These are phyloP conservation scores for Solanum tarijense DNA, from an alignment of 257 asterid genomes.

Conservation along the genomic window DNA sequence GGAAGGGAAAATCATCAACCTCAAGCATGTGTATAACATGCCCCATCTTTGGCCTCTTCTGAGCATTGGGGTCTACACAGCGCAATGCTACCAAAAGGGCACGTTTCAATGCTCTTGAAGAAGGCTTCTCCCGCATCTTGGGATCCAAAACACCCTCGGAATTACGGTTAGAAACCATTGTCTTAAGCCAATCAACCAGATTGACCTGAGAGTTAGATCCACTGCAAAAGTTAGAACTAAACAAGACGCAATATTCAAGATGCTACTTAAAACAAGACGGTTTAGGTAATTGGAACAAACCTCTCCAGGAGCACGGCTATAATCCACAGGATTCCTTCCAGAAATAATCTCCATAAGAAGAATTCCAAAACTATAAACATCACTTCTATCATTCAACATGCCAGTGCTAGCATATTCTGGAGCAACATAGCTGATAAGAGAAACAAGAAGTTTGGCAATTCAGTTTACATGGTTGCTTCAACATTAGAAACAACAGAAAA, in stretches of 20 bases:
- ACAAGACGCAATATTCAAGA: background rate
- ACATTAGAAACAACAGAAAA: background rate
- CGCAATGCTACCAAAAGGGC: constrained; percentile 31
- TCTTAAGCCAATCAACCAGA: constrained; percentile 21
- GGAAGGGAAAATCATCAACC: constrained; percentile 25
- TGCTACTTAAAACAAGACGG: background rate
- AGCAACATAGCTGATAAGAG: constrained; percentile 20
- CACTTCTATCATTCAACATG: constrained; percentile 20
- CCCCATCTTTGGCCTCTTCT: constrained; percentile 31
- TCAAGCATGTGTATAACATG: constrained; percentile 33
- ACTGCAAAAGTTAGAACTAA: background rate
- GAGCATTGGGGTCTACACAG: constrained; percentile 28
- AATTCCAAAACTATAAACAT: constrained; percentile 25
- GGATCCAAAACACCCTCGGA: constrained; percentile 30
- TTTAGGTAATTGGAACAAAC: constrained; percentile 3
- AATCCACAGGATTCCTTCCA: constrained; percentile 23
- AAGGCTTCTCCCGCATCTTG: constrained; percentile 17
- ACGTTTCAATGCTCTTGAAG: constrained; percentile 28
- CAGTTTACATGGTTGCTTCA: background rate
- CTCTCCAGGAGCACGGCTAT: constrained; percentile 21
- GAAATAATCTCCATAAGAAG: constrained; percentile 18
- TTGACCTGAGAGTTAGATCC: constrained; percentile 4
- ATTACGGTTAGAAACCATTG: constrained; percentile 27
- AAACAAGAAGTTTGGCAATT: background rate
- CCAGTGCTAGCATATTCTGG: constrained; percentile 31